A percentile compares a stretch with the other conserved stretches of the same genome.
Evolutionary conservation across 345 rosid genomes (phyloP).

Genomic region (Salix arbutifolia): DNA sequence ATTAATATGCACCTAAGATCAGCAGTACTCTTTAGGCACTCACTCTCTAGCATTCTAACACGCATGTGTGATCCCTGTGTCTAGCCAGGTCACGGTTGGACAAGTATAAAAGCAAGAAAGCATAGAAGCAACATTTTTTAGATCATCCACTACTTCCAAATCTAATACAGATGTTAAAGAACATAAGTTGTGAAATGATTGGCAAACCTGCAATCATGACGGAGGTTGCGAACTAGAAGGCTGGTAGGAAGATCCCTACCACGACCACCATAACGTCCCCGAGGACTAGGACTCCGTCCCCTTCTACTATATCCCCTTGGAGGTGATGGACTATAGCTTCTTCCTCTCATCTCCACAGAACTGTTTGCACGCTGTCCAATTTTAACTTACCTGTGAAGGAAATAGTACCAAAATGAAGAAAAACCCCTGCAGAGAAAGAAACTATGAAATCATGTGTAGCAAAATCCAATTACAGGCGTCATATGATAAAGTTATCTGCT

Average conservation of each 20-base stretch:
- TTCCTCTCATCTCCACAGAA: conserved; percentile 61
- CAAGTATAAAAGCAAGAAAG: background rate
- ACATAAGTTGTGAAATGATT: background rate
- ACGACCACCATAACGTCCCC: conserved; percentile 43
- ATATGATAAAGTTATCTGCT: background rate
- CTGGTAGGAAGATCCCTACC: conserved; percentile 74
- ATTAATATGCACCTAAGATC: background rate
- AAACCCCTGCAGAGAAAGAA: background rate
- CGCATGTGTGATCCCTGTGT: background rate
- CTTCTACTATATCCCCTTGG: conserved; percentile 66
- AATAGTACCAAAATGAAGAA: background rate
- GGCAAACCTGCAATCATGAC: conserved; percentile 69
- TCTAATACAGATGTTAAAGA: background rate
- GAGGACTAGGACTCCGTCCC: conserved; percentile 66
- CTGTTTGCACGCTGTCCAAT: background rate
- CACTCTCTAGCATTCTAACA: background rate
- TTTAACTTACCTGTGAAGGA: background rate
- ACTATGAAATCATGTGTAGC: background rate
- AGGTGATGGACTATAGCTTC: conserved; percentile 93
- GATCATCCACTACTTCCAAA: background rate
- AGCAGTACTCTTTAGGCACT: background rate
- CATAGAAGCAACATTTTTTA: background rate
- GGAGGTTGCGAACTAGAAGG: conserved; percentile 87
- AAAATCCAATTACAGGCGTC: background rate
- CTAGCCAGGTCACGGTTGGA: background rate